These are phyloP conservation scores for Trypanosoma caninum DNA, from an alignment of 208 protist species.

Conservation along the genomic window DNA sequence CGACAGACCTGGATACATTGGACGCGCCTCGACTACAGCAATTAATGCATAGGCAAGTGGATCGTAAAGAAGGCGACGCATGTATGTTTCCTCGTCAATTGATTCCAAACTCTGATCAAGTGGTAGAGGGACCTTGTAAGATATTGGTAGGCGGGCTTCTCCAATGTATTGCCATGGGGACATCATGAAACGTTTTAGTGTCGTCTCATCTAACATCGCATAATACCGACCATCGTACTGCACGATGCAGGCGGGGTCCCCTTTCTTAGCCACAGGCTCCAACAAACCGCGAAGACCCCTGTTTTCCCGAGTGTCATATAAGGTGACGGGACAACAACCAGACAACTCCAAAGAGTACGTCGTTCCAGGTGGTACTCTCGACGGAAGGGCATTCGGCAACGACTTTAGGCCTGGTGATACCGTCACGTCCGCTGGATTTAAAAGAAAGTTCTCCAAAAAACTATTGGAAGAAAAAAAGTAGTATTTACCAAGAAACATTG, in stretches of 20 bases:
- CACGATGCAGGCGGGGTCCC: constrained; percentile 58
- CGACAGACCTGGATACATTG: constrained; percentile 80
- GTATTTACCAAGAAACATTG: constrained; percentile 59
- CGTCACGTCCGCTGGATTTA: constrained; percentile 48
- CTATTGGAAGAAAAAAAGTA: constrained; percentile 68
- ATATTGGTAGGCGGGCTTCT: constrained; percentile 52
- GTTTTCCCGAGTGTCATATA: constrained; percentile 84
- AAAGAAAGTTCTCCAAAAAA: constrained; percentile 65
- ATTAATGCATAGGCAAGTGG: constrained; percentile 75
- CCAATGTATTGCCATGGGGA: constrained; percentile 83
- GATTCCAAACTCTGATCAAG: constrained; percentile 22
- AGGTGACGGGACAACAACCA: constrained; percentile 89
- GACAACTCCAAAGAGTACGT: constrained; percentile 45
- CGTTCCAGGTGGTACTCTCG: constrained; percentile 7
- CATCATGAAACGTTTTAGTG: constrained; percentile 61
- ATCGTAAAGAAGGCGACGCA: constrained; percentile 85
- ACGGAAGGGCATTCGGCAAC: constrained; percentile 48
- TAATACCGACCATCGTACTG: constrained; percentile 77
- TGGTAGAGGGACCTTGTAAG: constrained; percentile 66
- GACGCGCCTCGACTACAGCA: constrained; percentile 57
- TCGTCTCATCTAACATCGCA: constrained; percentile 54
- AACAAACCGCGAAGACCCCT: constrained; percentile 68
- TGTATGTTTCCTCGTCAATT: constrained; percentile 71
- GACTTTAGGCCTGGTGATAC: constrained; percentile 38
- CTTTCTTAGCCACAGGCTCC: constrained; percentile 70